These are phyloP conservation scores for Avena sativa DNA, from an alignment of 176 grass and related monocot species.

Conservation along the genomic window DNA sequence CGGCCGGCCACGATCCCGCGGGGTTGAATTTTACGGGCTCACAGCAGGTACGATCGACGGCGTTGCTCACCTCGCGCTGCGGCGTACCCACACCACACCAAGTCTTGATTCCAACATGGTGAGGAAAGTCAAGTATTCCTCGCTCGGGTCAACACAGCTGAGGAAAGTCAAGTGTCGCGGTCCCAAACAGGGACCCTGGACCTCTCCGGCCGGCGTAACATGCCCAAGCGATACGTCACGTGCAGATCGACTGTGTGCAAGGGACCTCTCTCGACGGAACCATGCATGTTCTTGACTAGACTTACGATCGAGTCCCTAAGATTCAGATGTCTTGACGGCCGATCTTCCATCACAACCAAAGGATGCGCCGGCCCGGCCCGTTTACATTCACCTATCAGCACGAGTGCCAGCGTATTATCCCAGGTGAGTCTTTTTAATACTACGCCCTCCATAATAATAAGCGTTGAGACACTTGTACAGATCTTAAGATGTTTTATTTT, in stretches of 20 bases:
- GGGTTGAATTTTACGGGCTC: constrained; percentile 39
- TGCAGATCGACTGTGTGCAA: neutral
- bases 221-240: constrained; percentile 33
- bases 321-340: too few species aligned
- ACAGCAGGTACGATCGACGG: neutral
- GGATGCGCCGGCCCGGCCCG: too few species aligned
- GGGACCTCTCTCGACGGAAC: neutral
- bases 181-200: neutral
- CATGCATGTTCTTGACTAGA: neutral
- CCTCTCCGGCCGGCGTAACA: neutral
- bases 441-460: too few species aligned
- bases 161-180: neutral
- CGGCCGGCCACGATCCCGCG: constrained; percentile 6
- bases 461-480: too few species aligned
- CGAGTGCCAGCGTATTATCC: too few species aligned
- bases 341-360: too few species aligned
- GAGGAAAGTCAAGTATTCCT: too few species aligned
- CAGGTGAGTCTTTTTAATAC: too few species aligned
- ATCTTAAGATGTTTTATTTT: too few species aligned
- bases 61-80: neutral
- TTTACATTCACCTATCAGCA: too few species aligned
- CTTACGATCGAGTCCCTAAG: too few species aligned
- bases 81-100: neutral
- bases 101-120: too few species aligned
- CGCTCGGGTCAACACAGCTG: constrained; percentile 9